Percentiles rank a stretch among this genome's conserved stretches.
These are phyloP conservation scores for Pythium phragmiticola DNA, from an alignment of 352 stramenopile genomes.

Conservation along the genomic window DNA sequence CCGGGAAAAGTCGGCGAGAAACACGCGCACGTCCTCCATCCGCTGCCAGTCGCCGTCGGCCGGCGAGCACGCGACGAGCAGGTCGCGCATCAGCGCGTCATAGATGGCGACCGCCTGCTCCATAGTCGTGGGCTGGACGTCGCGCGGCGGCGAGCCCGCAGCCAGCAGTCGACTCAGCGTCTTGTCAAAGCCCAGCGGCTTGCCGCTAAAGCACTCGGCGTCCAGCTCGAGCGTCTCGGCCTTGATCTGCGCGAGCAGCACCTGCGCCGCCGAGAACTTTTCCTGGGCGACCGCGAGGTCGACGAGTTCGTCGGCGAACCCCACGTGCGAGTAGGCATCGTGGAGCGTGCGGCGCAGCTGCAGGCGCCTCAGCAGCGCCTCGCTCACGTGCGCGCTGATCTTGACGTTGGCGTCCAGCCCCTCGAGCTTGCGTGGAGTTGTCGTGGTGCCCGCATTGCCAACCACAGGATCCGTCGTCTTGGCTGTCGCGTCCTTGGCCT, in stretches of 20 bases:
- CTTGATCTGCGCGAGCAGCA: constrained; percentile 42
- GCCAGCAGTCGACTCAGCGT: constrained; percentile 68
- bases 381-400: constrained; percentile 51
- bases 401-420: constrained; percentile 49
- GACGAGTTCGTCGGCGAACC: constrained; percentile 42
- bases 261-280: constrained; percentile 41
- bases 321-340: constrained; percentile 26
- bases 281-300: constrained; percentile 41
- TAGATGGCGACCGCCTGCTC: constrained; percentile 52
- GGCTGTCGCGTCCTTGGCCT: constrained; percentile 26
- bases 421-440: constrained; percentile 27
- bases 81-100: constrained; percentile 52
- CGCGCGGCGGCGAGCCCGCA: constrained; percentile 65
- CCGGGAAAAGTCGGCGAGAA: constrained; percentile 71
- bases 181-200: constrained; percentile 72
- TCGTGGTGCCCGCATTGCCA: neutral
- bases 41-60: constrained; percentile 54
- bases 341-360: constrained; percentile 41
- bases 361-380: constrained; percentile 62
- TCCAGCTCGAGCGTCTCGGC: constrained; percentile 70
- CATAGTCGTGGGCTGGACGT: constrained; percentile 60
- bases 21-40: constrained; percentile 83
- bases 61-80: constrained; percentile 57
- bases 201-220: constrained; percentile 63
- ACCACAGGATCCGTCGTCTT: neutral